phyloP scores from a whole-genome alignment of 1,284 basidiomycete genomes.

The Xerocomus minutiporus region DNA sequence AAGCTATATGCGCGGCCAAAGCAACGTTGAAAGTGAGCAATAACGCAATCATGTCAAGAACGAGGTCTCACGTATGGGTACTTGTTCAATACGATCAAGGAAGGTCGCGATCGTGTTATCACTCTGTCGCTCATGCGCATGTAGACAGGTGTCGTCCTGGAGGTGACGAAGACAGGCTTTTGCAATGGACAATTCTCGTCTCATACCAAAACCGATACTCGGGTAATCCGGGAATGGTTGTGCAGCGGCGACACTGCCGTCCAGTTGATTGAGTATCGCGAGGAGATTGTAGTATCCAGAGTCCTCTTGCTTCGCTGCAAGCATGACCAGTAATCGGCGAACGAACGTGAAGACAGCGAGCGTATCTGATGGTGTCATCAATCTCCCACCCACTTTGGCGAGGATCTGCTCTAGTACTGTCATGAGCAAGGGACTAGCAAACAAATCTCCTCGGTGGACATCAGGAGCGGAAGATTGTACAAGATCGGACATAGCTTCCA shows the following conservation, averaged over 20 bases:
- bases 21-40: background rate
- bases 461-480: slow-evolving; percentile 7
- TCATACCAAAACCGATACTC: slow-evolving; percentile 42
- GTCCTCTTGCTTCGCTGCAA: slow-evolving; percentile 51
- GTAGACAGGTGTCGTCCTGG: slow-evolving; percentile 9
- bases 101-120: slow-evolving; percentile 35
- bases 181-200: slow-evolving; percentile 43
- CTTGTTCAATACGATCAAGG: slow-evolving; percentile 39
- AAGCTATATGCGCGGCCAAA: slow-evolving; percentile 29
- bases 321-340: slow-evolving; percentile 53
- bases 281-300: slow-evolving; percentile 35
- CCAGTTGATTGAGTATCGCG: slow-evolving; percentile 38
- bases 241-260: slow-evolving; percentile 24
- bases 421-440: slow-evolving; percentile 70
- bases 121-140: background rate
- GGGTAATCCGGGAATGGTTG: slow-evolving; percentile 34
- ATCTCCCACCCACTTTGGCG: slow-evolving; percentile 53
- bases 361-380: slow-evolving; percentile 55
- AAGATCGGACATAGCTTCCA: slow-evolving; percentile 54
- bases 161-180: slow-evolving; percentile 32
- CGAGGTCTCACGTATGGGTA: slow-evolving; percentile 39
- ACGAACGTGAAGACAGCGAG: slow-evolving; percentile 61
- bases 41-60: background rate
- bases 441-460: slow-evolving; percentile 13
- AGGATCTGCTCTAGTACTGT: slow-evolving; percentile 72